A percentile compares a stretch with the other conserved stretches of the same genome.
phyloP scores from a whole-genome alignment of 768 basidiomycete genomes.

The Megacollybia marginata region DNA sequence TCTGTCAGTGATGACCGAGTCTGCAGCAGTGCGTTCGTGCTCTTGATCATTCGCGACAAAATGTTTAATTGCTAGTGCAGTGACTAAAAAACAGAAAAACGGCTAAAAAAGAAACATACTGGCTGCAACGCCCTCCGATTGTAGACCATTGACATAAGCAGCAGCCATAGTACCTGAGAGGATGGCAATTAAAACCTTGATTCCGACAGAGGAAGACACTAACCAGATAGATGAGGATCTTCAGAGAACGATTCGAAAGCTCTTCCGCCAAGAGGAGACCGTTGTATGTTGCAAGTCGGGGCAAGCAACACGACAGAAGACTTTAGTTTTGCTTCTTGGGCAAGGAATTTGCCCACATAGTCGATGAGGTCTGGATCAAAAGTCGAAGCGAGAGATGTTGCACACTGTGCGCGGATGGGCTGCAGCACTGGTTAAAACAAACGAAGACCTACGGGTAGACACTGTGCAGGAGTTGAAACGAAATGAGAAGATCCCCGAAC shows the following conservation, averaged over 20 bases:
- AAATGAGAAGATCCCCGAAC: constrained; percentile 71
- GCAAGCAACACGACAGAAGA: constrained; percentile 66
- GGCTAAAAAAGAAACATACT: background rate
- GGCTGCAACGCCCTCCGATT: constrained; percentile 63
- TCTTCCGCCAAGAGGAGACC: constrained; percentile 68
- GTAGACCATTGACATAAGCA: constrained; percentile 64
- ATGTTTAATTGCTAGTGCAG: constrained; percentile 71
- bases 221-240: constrained; percentile 71
- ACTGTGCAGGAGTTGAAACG: constrained; percentile 76
- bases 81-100: constrained; percentile 19
- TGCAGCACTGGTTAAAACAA: background rate
- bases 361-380: constrained; percentile 63
- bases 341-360: constrained; percentile 60
- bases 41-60: background rate
- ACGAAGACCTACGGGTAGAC: constrained; percentile 49
- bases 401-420: constrained; percentile 28
- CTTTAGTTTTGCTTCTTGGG: constrained; percentile 63
- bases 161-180: constrained; percentile 51
- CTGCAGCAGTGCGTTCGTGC: background rate
- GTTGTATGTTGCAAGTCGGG: constrained; percentile 82
- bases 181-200: constrained; percentile 76
- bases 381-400: constrained; percentile 71
- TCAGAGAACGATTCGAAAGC: constrained; percentile 79
- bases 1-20: constrained; percentile 57
- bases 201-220: constrained; percentile 69